Evolutionary conservation across 345 rosid genomes (phyloP), one percentile per base, ranked within the genome.

Genomic region (Sapria himalayana): DNA sequence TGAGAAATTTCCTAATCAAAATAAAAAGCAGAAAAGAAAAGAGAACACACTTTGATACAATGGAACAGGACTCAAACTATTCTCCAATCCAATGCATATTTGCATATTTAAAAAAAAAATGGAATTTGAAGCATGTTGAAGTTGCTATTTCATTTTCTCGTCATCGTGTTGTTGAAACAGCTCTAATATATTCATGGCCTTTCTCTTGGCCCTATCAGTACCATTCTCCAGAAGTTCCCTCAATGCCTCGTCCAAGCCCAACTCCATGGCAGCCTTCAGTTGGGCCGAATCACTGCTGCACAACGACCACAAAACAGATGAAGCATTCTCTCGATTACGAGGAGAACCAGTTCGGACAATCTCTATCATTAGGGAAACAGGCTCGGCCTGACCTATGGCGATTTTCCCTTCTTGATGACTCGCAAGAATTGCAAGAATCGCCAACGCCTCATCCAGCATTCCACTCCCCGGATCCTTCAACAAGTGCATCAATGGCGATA

Each of bases 121-220:
- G 51, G 18, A 14, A 22, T 13, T 15, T 15, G 0, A 12, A 18
- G 20, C 22, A 14, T 39, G 15, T 15, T 37, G 50, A 42, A 25
- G 18, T 57, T 34, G 25, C 55, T 10, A 13, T 41, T 23, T 75
- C 92, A 1, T 54, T 48, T n/a, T n/a, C n/a, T n/a, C n/a, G n/a
- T n/a, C n/a, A n/a, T n/a, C n/a, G n/a, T n/a, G n/a, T 19, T 60
- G 70, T 39, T 72, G 78, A 42, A 89, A 63, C 29, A 74, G 78
- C 57, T 82, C 94, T 46, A 89, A 39, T 49, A 89, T 57, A 25
- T 70, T 67, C 25, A 51, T 81, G 24, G 98, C 98, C 64, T 89
- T 89, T 58, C 98, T 70, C 72, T 79, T 89, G 29, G 98, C 98
- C 45, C 98, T 77, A 41, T 82, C 98, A 3, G 98, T 89, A 43